Conservation (phyloP, 495 filamentous ascomycete species). For the Choiromyces venosus region DNA sequence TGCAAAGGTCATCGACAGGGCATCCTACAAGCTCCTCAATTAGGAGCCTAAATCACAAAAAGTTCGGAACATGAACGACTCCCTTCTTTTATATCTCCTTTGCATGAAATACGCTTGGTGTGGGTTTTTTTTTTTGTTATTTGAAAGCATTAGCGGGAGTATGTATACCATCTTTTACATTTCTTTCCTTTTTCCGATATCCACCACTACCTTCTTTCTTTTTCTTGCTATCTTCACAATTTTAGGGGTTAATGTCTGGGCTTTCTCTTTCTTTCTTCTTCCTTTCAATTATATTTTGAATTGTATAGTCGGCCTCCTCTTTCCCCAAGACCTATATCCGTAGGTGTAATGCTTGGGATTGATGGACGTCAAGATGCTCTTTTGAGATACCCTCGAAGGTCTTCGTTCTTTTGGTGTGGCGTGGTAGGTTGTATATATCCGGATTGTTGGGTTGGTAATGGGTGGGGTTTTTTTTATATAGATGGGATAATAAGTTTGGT, state of each 20-base stretch:
- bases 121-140: constrained; percentile 3
- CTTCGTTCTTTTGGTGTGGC: background rate
- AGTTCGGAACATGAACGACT: background rate
- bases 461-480: background rate
- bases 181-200: constrained; percentile 11
- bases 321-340: background rate
- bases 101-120: constrained; percentile 2
- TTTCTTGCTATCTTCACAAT: background rate
- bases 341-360: background rate
- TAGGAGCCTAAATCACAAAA: constrained; percentile 8
- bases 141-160: constrained; percentile 34
- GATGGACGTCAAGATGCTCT: background rate
- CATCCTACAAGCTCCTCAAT: constrained; percentile 51
- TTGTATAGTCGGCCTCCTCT: background rate
- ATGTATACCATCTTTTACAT: constrained; percentile 38
- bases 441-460: background rate
- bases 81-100: constrained; percentile 7
- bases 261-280: constrained; percentile 5
- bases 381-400: background rate
- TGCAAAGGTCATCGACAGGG: constrained; percentile 60
- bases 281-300: constrained; percentile 15
- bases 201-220: background rate
- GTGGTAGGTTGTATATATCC: background rate
- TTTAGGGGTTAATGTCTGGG: background rate
- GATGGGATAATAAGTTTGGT: background rate